A percentile compares a stretch with the other conserved stretches of the same genome.
phyloP scores from a whole-genome alignment of 2,329 filamentous ascomycete species.

The Dothideomycetidae sp. region DNA sequence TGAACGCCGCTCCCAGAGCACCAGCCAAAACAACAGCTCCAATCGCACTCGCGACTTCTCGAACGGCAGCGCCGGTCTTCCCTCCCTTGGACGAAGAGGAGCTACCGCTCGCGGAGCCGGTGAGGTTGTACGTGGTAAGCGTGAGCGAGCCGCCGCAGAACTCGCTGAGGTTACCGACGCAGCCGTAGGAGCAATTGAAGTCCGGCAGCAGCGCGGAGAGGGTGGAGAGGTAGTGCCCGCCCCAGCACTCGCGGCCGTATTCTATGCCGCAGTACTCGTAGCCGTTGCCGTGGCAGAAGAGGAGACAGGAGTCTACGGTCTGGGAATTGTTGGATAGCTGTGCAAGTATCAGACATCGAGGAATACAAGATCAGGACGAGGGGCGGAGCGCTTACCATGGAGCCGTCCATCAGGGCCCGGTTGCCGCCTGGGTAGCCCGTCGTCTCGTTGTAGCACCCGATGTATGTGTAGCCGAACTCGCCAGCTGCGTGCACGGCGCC shows the following conservation, averaged over 20 bases:
- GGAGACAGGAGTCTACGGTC: conserved; percentile 39
- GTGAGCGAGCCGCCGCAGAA: conserved; percentile 40
- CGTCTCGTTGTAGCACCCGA: conserved; percentile 48
- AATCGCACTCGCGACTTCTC: conserved; percentile 6
- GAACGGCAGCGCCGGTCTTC: conserved; percentile 1
- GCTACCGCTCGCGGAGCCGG: conserved; percentile 8
- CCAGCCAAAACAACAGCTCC: conserved; percentile 7
- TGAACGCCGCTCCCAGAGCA: conserved; percentile 2
- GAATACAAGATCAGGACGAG: background rate
- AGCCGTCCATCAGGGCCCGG: conserved; percentile 35
- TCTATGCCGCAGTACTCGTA: conserved; percentile 40
- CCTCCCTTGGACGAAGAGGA: background rate
- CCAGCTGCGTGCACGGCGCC: conserved; percentile 12
- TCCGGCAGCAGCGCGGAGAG: conserved; percentile 36
- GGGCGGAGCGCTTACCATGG: conserved; percentile 26
- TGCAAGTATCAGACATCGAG: background rate
- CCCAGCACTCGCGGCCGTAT: conserved; percentile 47
- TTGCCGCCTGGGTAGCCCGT: conserved; percentile 26
- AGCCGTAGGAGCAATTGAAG: conserved; percentile 36
- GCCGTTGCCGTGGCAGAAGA: conserved; percentile 33
- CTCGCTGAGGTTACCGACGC: conserved; percentile 38
- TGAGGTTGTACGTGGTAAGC: conserved; percentile 20
- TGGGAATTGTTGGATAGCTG: conserved; percentile 29
- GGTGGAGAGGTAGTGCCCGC: conserved; percentile 35
- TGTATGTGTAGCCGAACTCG: conserved; percentile 31